Evolutionary conservation across 2,329 filamentous ascomycete genomes (phyloP), one percentile per base, ranked within the genome.

Genomic region (Neofusicoccum umdonicola): DNA sequence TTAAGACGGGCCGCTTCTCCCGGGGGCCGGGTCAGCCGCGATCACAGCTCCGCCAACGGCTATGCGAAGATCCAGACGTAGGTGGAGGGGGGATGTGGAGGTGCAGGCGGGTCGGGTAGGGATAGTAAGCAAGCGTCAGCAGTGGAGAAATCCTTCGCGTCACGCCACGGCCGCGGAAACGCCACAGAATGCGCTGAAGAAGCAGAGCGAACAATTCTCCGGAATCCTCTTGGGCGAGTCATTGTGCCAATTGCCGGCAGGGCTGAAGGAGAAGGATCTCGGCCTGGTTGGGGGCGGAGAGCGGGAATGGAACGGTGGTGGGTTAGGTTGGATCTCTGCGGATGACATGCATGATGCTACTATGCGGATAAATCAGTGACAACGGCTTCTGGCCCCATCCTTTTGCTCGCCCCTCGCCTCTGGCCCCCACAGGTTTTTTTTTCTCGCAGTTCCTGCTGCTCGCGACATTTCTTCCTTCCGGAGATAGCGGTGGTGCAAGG

Each of bases 71-170:
- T 39, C 13, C 37, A 11, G 11, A 39, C 37, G 9, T 15, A 11
- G 11, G 37, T 15, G 22, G n/a, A 34, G 34, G 15, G 12, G n/a
- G 17, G 9, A n/a, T 11, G 48, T 15, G 15, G 15, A 15, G 35
- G 54, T 4, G 9, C 27, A n/a, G 42, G 11, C 27, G 31, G 3
- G 13, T 2, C 9, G 12, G 39, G 27, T n/a, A 47, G 42, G 56
- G 56, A 60, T 60, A 60, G 56, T 60, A 60, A 60, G 56, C 56
- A 60, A 6, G n/a, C 15, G 56, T 60, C 41, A 60, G 56, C 56
- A 19, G 37, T 31, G 6, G 37, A 35, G 19, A 42, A 39, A 27
- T 41, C 37, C 15, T 44, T 22, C 52, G 15, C 45, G 22, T 17
- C 45, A 48, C 45, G 45, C 45, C 45, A 15, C 45, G 13, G 17